Evolutionary conservation across 805 yeast genomes (phyloP), one percentile per base, ranked within the genome.

Genomic region (Phaffomyces antillensis): DNA sequence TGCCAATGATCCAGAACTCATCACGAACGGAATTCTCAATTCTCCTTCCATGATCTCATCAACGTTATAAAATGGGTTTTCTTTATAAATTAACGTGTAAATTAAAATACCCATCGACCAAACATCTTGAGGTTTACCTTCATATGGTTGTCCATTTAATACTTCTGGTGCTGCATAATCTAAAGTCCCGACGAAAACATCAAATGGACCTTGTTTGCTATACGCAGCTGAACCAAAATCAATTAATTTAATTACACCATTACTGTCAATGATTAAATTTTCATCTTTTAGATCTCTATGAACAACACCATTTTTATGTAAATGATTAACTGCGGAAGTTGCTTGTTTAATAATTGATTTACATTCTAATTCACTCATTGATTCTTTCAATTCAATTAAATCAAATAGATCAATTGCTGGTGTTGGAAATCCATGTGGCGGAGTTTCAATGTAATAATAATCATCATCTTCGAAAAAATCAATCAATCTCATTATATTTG

Each of bases 141-240:
- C 88, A 58, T 91, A 93, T 20, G 90, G 83, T 48, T 81, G 81
- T 2, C 98, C 99, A 42, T 81, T 75, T 32, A 93, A 70, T 0
- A 93, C 96, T 63, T 93, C 99, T 0, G 99, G 99, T 0, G 98
- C 95, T 1, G 98, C 98, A 63, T 91, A 93, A 63, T 93, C 97
- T 37, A 93, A 81, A 0, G 99, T 93, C 3, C 99, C 99, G 2
- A 93, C 98, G 65, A 93, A 91, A 6, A 93, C 96, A 54, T 91
- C 96, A 65, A 91, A 93, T 6, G 98, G 98, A 0, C 97, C 98
- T 66, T 83, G 88, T 52, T 76, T 78, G 18, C 81, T 78, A 62
- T 88, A 88, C 0, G 97, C 96, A 1, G 98, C 96, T 40, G 95
- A 83, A 1, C 99, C 99, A 63, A 89, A 91, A 65, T 91, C 99